phyloP scores from a whole-genome alignment of 2,329 filamentous ascomycete genomes.

The Cadophora gregata region DNA sequence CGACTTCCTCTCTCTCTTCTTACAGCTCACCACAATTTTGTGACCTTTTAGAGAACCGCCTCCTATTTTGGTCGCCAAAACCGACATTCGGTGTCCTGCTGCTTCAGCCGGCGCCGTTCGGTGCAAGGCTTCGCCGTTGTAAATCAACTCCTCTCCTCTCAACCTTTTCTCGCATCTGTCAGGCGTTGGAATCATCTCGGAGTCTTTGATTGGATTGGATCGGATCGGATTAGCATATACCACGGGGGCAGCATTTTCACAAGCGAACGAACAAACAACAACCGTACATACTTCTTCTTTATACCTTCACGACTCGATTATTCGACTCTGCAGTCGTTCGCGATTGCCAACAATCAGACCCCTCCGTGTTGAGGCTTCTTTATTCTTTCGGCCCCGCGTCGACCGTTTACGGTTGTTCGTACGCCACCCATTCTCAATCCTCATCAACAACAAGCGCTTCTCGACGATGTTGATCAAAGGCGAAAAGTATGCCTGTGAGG shows the following conservation, averaged over 20 bases:
- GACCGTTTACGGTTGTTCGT: conserved; percentile 41
- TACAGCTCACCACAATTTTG: conserved; percentile 32
- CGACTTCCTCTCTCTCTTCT: conserved; percentile 33
- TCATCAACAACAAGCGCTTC: conserved; percentile 32
- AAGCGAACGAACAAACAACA: conserved; percentile 16
- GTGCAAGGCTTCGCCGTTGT: conserved; percentile 43
- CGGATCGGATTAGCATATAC: conserved; percentile 38
- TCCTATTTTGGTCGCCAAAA: conserved; percentile 43
- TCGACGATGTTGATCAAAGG: conserved; percentile 82
- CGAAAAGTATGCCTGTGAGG: conserved; percentile 95
- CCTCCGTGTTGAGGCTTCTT: conserved; percentile 39
- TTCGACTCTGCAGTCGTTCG: conserved; percentile 44
- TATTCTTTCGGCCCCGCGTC: conserved; percentile 36
- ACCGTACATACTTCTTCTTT: conserved; percentile 26
- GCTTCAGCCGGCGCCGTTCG: conserved; percentile 45
- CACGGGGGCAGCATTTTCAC: conserved; percentile 36
- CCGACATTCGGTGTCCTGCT: conserved; percentile 44
- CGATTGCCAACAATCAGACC: conserved; percentile 40
- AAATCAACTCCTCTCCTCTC: conserved; percentile 36
- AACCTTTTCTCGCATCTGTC: conserved; percentile 35
- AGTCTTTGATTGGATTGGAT: conserved; percentile 34
- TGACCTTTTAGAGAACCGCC: conserved; percentile 32
- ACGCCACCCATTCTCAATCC: conserved; percentile 30
- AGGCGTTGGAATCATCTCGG: conserved; percentile 43
- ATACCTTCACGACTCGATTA: conserved; percentile 41